phyloP scores from a whole-genome alignment of 225 moss, liverwort and hornwort species.

The Bryoerythrophyllum caledonicum region DNA sequence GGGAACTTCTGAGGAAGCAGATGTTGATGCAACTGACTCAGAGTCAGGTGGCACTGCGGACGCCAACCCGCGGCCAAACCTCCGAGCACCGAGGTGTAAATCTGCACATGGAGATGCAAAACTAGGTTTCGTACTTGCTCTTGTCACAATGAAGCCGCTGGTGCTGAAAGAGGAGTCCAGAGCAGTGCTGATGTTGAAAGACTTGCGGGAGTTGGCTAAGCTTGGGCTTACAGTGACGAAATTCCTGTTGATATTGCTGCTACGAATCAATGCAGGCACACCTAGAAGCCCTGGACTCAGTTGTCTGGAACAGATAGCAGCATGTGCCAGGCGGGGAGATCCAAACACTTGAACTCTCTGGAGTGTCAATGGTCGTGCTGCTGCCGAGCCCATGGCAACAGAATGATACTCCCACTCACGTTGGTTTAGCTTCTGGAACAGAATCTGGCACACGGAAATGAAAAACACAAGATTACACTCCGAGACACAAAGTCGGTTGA shows the following conservation, averaged over 20 bases:
- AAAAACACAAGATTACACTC: slow-evolving; percentile 11
- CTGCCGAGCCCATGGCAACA: slow-evolving; percentile 30
- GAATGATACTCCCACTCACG: slow-evolving; percentile 18
- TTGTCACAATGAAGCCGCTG: slow-evolving; percentile 27
- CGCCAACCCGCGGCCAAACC: slow-evolving; percentile 21
- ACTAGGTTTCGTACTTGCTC: slow-evolving; percentile 24
- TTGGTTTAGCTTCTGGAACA: slow-evolving; percentile 10
- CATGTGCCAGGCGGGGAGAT: slow-evolving; percentile 15
- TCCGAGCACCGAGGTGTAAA: slow-evolving; percentile 1
- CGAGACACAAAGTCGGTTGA: background rate
- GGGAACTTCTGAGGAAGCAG: slow-evolving; percentile 28
- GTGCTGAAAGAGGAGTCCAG: slow-evolving; percentile 25
- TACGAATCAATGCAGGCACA: slow-evolving; percentile 21
- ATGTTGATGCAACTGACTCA: slow-evolving; percentile 32
- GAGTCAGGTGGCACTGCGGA: slow-evolving; percentile 16
- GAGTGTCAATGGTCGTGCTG: slow-evolving; percentile 14
- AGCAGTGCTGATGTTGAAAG: slow-evolving; percentile 35
- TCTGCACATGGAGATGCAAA: slow-evolving; percentile 25
- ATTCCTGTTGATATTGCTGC: slow-evolving; percentile 16
- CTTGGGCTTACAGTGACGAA: slow-evolving; percentile 19
- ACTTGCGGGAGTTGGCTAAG: slow-evolving; percentile 29
- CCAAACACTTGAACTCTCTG: slow-evolving; percentile 29
- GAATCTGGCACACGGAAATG: slow-evolving; percentile 16
- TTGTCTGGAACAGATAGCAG: slow-evolving; percentile 13
- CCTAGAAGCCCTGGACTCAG: slow-evolving; percentile 25